Conservation (phyloP, 2,329 filamentous ascomycete genomes). For the Microdochium paspali region DNA sequence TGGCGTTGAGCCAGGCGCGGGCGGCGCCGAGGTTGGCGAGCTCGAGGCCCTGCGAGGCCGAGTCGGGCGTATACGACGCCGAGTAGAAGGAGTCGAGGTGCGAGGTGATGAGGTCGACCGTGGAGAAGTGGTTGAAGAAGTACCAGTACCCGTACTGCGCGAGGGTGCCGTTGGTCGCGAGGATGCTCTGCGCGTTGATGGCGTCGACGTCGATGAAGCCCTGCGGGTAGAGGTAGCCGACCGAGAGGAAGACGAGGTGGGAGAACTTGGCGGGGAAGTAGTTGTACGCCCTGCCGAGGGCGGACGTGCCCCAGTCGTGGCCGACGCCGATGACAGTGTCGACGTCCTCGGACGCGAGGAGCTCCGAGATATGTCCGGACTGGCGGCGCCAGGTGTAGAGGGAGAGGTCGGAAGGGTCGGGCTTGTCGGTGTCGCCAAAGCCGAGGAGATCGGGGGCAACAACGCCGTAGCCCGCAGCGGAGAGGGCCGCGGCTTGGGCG, state of each 20-base stretch:
- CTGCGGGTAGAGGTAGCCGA: slow-evolving; percentile 3
- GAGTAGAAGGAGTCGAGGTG: slow-evolving; percentile 5
- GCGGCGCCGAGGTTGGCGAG: slow-evolving; percentile 3
- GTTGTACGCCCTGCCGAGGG: slow-evolving; percentile 2
- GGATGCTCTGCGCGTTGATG: not conserved
- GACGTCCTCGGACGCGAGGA: slow-evolving; percentile 17
- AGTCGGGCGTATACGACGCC: slow-evolving; percentile 1
- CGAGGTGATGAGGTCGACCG: slow-evolving; percentile 1
- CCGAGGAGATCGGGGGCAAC: slow-evolving; percentile 30
- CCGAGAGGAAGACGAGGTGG: slow-evolving; percentile 7
- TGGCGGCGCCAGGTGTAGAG: slow-evolving; percentile 21
- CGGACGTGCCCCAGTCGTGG: slow-evolving; percentile 17
- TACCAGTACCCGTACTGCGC: slow-evolving; percentile 6
- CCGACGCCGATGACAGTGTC: slow-evolving; percentile 15
- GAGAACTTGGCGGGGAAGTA: slow-evolving; percentile 6
- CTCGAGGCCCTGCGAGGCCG: slow-evolving; percentile 2
- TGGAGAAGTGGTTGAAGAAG: slow-evolving; percentile 5
- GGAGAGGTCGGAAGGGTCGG: slow-evolving; percentile 9
- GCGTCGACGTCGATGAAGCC: not conserved
- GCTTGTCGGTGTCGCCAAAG: slow-evolving; percentile 23
- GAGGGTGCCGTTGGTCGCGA: not conserved
- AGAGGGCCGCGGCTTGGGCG: slow-evolving; percentile 24
- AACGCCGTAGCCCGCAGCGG: slow-evolving; percentile 27
- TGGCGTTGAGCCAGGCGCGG: slow-evolving; percentile 4
- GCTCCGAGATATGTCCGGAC: slow-evolving; percentile 19